phyloP scores from a whole-genome alignment of 2,329 filamentous ascomycete genomes.

The Epichloe gansuensis region DNA sequence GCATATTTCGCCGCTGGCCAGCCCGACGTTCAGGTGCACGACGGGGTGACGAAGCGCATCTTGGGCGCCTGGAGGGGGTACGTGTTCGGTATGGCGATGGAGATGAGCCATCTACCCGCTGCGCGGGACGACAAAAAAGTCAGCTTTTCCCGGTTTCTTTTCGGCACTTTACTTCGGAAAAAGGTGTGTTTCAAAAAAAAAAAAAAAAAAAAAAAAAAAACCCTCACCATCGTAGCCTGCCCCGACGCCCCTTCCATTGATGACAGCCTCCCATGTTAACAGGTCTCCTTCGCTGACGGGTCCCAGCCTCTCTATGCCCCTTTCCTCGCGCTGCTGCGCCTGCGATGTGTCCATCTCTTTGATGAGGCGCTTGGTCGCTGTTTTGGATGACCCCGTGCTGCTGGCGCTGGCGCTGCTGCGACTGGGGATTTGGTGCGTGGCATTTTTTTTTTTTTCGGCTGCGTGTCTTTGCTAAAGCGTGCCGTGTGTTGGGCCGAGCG shows the following conservation, averaged over 20 bases:
- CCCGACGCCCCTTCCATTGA: constrained; percentile 45
- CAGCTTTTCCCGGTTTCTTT: neutral
- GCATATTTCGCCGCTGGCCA: constrained; percentile 77
- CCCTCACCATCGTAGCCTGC: constrained; percentile 42
- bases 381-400: constrained; percentile 23
- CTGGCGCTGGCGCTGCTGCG: neutral
- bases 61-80: constrained; percentile 73
- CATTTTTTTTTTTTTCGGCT: neutral
- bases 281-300: constrained; percentile 42
- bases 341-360: constrained; percentile 45
- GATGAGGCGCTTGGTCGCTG: constrained; percentile 43
- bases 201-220: neutral
- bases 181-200: neutral
- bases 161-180: neutral
- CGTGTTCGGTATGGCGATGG: constrained; percentile 59
- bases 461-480: too few relatives aligned
- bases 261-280: constrained; percentile 45
- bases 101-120: constrained; percentile 72
- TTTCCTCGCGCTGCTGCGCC: constrained; percentile 33
- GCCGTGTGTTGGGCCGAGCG: too few relatives aligned
- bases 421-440: constrained; percentile 9
- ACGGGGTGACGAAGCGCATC: constrained; percentile 73
- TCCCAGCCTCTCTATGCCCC: constrained; percentile 47
- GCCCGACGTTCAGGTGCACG: constrained; percentile 68
- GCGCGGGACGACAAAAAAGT: constrained; percentile 1